Conservation (phyloP, 306 rosid genomes). For the Rosa multiflora region DNA sequence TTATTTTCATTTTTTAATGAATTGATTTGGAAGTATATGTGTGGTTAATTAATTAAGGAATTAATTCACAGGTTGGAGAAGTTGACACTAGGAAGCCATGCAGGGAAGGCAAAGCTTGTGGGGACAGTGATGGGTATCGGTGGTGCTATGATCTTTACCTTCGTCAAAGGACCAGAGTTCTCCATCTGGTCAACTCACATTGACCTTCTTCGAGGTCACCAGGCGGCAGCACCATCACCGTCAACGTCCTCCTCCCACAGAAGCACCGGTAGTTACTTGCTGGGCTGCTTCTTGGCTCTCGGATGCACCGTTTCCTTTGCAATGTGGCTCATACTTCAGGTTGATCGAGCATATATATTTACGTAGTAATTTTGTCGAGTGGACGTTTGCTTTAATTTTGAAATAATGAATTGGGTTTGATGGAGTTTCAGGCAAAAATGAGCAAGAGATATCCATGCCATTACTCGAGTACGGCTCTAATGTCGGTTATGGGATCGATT, state of each 20-base stretch:
- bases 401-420: neutral
- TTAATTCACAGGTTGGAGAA: conserved; percentile 35
- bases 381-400: neutral
- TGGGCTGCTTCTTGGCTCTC: conserved; percentile 25
- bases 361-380: too few relatives aligned
- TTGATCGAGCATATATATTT: neutral
- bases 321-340: conserved; percentile 41
- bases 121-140: conserved; percentile 59
- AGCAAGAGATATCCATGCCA: conserved; percentile 46
- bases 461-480: conserved; percentile 48
- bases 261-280: neutral
- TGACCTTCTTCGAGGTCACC: conserved; percentile 33
- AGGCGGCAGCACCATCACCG: neutral
- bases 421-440: conserved; percentile 48
- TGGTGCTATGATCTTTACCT: conserved; percentile 61
- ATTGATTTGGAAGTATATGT: neutral
- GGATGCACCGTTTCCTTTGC: conserved; percentile 22
- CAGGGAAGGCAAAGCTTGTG: conserved; percentile 48
- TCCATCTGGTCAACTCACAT: conserved; percentile 39
- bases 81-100: conserved; percentile 26
- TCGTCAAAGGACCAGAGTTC: conserved; percentile 47
- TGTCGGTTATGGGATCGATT: conserved; percentile 47
- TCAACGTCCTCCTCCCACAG: neutral
- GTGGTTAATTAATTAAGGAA: neutral
- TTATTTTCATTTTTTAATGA: neutral